Conservation (phyloP, 139 green algal species). For the Picochlorum sp. region DNA sequence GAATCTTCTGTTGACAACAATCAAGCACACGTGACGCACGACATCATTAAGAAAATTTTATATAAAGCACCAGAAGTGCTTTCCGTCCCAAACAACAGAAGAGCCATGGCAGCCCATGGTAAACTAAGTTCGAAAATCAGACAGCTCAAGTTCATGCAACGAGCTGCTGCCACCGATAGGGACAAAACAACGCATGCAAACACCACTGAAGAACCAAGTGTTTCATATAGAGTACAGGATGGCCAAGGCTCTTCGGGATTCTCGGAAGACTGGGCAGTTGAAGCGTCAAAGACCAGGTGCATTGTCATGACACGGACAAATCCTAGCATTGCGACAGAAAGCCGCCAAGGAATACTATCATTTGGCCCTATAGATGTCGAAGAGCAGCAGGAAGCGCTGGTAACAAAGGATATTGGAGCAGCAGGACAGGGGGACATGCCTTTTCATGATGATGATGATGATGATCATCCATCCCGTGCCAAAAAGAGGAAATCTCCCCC, state of each 20-base stretch:
- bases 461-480: no score
- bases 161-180: neutral
- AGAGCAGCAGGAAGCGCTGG: neutral
- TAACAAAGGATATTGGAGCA: neutral
- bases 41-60: no score
- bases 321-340: neutral
- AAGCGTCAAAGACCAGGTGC: neutral
- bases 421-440: neutral
- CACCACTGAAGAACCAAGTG: neutral
- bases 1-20: no score
- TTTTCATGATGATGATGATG: no score
- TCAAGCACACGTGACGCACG: no score
- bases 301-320: neutral
- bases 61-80: no score
- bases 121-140: neutral
- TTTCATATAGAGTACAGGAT: neutral
- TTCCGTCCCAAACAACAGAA: no score
- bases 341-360: neutral
- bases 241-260: no score
- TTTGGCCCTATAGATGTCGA: conserved; percentile 3
- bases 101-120: neutral
- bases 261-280: neutral
- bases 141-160: neutral
- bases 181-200: no score
- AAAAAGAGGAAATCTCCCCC: no score